Evolutionary conservation across 1,284 basidiomycete genomes (phyloP).

Genomic region (Rhodotorula sp.): DNA sequence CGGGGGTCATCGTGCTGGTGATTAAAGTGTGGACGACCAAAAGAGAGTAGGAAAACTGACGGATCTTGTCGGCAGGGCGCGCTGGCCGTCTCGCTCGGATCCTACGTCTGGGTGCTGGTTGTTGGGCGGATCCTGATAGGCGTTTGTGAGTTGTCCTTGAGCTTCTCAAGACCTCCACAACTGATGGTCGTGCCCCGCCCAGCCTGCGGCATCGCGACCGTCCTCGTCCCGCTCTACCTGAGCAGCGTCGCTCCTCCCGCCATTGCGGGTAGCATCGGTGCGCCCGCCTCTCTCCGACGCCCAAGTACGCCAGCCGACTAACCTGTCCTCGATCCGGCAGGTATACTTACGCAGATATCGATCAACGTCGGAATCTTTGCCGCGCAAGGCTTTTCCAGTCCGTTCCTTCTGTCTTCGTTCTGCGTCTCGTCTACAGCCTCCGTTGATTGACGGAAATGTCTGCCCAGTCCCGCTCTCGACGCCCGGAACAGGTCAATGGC

Average conservation of each 20-base stretch:
- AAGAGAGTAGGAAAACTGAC: not conserved
- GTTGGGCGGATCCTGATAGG: slow-evolving; percentile 45
- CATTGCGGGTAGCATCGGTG: slow-evolving; percentile 46
- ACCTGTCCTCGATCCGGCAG: slow-evolving; percentile 18
- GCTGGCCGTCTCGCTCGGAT: slow-evolving; percentile 26
- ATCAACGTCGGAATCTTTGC: slow-evolving; percentile 44
- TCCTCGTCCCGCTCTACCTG: slow-evolving; percentile 49
- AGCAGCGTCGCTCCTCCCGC: slow-evolving; percentile 48
- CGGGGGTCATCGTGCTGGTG: slow-evolving; percentile 22
- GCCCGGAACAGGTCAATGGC: slow-evolving; percentile 29
- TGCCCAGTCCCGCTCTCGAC: slow-evolving; percentile 35
- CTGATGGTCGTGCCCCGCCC: not conserved
- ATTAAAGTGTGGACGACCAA: no score
- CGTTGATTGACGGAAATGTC: not conserved
- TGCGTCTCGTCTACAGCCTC: rapidly evolving
- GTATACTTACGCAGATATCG: slow-evolving; percentile 49
- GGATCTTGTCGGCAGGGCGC: slow-evolving; percentile 12
- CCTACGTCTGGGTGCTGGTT: slow-evolving; percentile 23
- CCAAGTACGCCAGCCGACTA: not conserved
- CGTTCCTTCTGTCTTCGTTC: slow-evolving; percentile 1
- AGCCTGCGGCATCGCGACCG: slow-evolving; percentile 49
- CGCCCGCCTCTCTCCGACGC: not conserved
- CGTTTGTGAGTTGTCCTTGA: slow-evolving; percentile 33
- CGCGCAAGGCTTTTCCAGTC: slow-evolving; percentile 42
- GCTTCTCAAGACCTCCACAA: not conserved